Conservation (phyloP, 306 rosid species). For the Styphnolobium japonicum region DNA sequence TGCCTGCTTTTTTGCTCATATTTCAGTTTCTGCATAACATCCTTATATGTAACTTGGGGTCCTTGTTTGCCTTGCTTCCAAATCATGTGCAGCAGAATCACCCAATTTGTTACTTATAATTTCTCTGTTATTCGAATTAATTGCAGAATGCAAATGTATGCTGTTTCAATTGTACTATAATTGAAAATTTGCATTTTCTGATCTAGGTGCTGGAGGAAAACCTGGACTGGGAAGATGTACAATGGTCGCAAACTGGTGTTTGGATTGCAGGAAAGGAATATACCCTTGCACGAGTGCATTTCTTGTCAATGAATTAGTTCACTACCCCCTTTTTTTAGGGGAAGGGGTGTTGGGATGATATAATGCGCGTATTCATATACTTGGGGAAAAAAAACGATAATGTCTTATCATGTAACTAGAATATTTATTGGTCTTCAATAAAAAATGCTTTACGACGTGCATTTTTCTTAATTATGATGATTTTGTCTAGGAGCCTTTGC, state of each 20-base stretch:
- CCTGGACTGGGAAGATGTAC: constrained; percentile 97
- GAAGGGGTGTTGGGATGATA: not conserved
- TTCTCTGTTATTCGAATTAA: not conserved
- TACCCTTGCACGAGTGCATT: constrained; percentile 92
- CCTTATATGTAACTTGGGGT: not conserved
- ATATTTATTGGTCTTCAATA: not conserved
- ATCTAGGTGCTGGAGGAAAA: constrained; percentile 83
- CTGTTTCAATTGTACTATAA: not conserved
- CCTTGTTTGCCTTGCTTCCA: not conserved
- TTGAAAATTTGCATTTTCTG: constrained; percentile 16
- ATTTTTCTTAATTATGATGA: not conserved
- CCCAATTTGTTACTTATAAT: not conserved
- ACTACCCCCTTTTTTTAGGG: not conserved
- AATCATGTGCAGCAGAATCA: not conserved
- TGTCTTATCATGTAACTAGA: constrained; percentile 9
- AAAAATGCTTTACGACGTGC: not conserved
- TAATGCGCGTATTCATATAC: not conserved
- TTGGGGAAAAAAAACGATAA: not conserved
- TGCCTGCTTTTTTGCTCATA: not conserved
- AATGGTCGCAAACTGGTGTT: constrained; percentile 96
- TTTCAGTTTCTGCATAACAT: not conserved
- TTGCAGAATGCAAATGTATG: not conserved
- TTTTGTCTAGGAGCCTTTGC: not conserved
- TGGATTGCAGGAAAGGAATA: constrained; percentile 94
- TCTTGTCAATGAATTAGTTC: constrained; percentile 65